These are phyloP conservation scores for Harringtonia aguacate DNA, from an alignment of 2,329 filamentous ascomycete genomes.

Conservation along the genomic window DNA sequence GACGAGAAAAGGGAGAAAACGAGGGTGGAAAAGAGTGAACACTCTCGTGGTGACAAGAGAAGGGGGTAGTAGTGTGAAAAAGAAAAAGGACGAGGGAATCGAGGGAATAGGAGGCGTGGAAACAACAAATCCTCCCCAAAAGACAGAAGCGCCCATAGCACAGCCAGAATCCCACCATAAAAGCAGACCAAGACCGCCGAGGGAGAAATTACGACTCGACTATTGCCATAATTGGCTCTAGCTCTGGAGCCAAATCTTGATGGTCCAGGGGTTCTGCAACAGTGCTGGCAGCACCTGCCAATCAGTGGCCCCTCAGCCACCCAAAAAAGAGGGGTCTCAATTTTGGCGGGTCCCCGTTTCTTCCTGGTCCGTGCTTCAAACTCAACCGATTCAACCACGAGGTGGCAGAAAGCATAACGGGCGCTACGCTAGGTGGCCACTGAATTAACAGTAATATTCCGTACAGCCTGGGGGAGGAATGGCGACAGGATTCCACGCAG, in stretches of 20 bases:
- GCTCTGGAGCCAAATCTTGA: neutral
- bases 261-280: neutral
- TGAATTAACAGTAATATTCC: no score
- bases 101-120: neutral
- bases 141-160: neutral
- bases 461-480: no score
- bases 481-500: no score
- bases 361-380: neutral
- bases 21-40: neutral
- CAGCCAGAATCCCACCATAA: slow-evolving; percentile 1
- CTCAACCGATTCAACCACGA: neutral
- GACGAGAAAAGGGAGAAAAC: neutral
- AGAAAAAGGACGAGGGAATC: neutral
- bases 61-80: slow-evolving; percentile 1
- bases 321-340: neutral
- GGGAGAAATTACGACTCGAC: neutral
- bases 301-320: neutral
- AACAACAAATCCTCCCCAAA: no score
- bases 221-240: neutral
- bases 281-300: neutral
- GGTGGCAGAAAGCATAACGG: no score
- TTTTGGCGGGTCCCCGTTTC: neutral
- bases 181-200: neutral
- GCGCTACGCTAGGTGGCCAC: no score
- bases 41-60: no score